Percentiles rank a stretch among this genome's conserved stretches.
Evolutionary conservation across 768 basidiomycete genomes (phyloP).

Genomic region (Cystofilobasidium capitatum): DNA sequence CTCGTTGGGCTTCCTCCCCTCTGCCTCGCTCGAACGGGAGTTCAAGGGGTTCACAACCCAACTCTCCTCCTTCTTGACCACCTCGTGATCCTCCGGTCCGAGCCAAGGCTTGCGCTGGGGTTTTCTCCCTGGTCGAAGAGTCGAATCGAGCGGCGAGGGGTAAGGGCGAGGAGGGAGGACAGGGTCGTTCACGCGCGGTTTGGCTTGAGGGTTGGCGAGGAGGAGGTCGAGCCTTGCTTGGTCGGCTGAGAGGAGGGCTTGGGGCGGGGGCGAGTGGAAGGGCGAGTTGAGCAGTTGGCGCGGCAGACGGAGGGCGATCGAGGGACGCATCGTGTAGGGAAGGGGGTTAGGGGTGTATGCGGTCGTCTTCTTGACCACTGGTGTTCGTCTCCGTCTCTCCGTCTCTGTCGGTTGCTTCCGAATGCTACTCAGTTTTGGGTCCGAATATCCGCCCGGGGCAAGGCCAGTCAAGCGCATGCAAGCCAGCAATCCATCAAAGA

Average conservation of each 20-base stretch:
- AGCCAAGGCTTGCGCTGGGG: slow-evolving; percentile 1
- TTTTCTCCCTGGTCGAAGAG: background rate
- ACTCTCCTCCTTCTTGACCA: too few species aligned
- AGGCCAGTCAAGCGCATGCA: too few species aligned
- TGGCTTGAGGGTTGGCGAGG: background rate
- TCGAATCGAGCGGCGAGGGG: slow-evolving; percentile 6
- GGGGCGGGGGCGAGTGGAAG: background rate
- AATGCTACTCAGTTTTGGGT: too few species aligned
- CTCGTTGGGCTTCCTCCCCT: background rate
- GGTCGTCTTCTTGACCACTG: too few species aligned
- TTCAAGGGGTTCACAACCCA: slow-evolving; percentile 3
- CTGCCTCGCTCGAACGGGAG: background rate
- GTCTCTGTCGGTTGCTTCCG: too few species aligned
- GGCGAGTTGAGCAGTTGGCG: background rate
- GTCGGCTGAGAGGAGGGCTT: too few species aligned
- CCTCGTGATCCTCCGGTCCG: background rate
- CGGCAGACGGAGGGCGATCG: too few species aligned
- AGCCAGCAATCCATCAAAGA: too few species aligned
- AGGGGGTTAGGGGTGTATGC: too few species aligned
- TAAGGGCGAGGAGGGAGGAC: background rate
- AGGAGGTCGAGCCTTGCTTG: background rate
- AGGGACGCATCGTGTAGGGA: too few species aligned
- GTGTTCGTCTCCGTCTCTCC: too few species aligned
- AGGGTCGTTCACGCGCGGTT: background rate
- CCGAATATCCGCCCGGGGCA: too few species aligned